Percentiles rank a stretch among this genome's conserved stretches.
These are phyloP conservation scores for Aegilops sharonensis DNA, from an alignment of 176 grass and related monocot species.

Conservation along the genomic window DNA sequence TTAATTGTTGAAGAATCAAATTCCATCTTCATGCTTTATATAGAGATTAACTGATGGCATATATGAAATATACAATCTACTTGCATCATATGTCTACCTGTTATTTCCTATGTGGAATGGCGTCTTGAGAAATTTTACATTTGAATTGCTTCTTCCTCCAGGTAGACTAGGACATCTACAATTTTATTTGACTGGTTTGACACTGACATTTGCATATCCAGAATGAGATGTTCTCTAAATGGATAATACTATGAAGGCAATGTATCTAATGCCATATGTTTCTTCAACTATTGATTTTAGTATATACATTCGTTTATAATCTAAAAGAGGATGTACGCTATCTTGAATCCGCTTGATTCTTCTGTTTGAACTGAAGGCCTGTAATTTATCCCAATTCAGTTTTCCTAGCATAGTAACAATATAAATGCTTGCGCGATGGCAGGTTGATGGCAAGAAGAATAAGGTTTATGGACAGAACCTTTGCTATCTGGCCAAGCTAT, in stretches of 20 bases:
- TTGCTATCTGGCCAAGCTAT: constrained; percentile 96
- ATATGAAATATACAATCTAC: background rate
- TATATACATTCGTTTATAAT: background rate
- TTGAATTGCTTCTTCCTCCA: background rate
- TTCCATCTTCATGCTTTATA: background rate
- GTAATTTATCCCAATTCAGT: constrained; percentile 2
- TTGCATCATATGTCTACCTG: background rate
- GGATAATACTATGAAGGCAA: background rate
- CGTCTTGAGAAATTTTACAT: background rate
- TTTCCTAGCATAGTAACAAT: constrained; percentile 1
- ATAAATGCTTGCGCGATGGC: constrained; percentile 25
- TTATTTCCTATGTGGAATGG: constrained; percentile 1
- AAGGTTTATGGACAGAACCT: constrained; percentile 98
- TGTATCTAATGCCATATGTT: background rate
- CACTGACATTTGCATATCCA: background rate
- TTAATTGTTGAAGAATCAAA: background rate
- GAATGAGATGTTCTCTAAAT: background rate
- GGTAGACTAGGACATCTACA: background rate
- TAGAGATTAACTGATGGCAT: background rate
- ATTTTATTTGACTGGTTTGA: background rate
- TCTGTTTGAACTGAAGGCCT: background rate
- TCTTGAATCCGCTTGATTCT: background rate
- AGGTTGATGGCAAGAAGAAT: constrained; percentile 99
- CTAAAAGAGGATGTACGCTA: background rate
- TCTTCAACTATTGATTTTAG: background rate